Percentiles rank a stretch among this genome's conserved stretches.
Evolutionary conservation across 305 asterid genomes (phyloP).

Genomic region (Caryopteris hybrid): DNA sequence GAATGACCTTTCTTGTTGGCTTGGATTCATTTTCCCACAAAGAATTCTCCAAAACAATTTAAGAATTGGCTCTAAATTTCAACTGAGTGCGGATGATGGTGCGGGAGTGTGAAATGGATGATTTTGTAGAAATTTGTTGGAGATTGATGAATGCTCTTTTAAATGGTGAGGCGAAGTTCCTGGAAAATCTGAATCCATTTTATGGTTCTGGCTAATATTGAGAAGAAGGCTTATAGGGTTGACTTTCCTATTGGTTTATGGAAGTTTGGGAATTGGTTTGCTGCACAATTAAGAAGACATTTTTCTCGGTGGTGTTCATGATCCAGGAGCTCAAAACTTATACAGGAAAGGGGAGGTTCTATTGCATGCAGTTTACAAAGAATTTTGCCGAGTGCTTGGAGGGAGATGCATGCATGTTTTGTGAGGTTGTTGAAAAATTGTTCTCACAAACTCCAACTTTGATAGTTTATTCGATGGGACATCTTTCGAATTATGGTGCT

Average conservation of each 20-base stretch:
- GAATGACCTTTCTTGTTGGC: constrained; percentile 44
- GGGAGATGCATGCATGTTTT: constrained; percentile 66
- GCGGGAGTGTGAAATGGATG: neutral
- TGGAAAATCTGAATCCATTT: constrained; percentile 27
- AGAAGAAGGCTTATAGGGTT: constrained; percentile 52
- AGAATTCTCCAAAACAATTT: constrained; percentile 55
- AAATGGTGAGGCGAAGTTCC: constrained; percentile 5
- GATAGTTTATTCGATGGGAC: constrained; percentile 77
- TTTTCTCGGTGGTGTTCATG: constrained; percentile 41
- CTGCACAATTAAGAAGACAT: constrained; percentile 55
- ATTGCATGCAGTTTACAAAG: constrained; percentile 59
- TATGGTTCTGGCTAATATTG: constrained; percentile 40
- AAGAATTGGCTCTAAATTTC: constrained; percentile 41
- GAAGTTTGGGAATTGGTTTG: constrained; percentile 55
- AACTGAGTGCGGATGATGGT: constrained; percentile 2
- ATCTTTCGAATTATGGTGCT: constrained; percentile 68
- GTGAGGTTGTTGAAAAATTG: constrained; percentile 80
- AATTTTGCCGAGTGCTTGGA: constrained; percentile 52
- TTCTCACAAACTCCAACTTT: constrained; percentile 75
- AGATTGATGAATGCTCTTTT: neutral
- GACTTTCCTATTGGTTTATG: constrained; percentile 50
- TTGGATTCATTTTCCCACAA: constrained; percentile 73
- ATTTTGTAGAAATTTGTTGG: neutral
- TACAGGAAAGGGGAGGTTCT: constrained; percentile 61
- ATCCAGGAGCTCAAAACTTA: constrained; percentile 67